A percentile compares a stretch with the other conserved stretches of the same genome.
Evolutionary conservation across 1,139 yeast species (phyloP).

Genomic region (Scheffersomyces illinoinensis): DNA sequence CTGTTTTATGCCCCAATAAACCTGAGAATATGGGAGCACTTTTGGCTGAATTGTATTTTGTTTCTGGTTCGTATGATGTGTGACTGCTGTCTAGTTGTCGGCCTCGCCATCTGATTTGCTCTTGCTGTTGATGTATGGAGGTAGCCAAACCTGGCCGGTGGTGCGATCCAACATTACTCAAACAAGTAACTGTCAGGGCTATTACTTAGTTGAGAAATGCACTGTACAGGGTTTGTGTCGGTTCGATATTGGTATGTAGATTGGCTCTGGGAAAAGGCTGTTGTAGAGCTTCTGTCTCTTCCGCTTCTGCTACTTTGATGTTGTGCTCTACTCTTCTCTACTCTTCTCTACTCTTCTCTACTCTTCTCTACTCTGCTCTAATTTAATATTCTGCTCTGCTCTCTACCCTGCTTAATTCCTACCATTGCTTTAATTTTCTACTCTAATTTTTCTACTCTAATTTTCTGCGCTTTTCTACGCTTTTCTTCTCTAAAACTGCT

Average conservation of each 20-base stretch:
- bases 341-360: background rate
- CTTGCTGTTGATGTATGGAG: background rate
- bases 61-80: background rate
- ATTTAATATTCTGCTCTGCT: no score
- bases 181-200: background rate
- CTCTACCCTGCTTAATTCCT: no score
- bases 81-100: background rate
- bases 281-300: background rate
- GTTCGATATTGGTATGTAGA: background rate
- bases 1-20: background rate
- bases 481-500: background rate
- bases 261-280: background rate
- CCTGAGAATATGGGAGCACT: background rate
- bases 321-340: background rate
- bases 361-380: no score
- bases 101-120: background rate
- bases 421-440: no score
- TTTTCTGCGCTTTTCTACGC: no score
- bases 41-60: no score
- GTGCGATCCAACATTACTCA: background rate
- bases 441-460: no score
- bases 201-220: background rate
- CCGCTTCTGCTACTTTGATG: background rate
- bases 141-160: background rate
- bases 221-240: background rate